phyloP scores from a whole-genome alignment of 805 yeast species.

The Danielia reshetovae region DNA sequence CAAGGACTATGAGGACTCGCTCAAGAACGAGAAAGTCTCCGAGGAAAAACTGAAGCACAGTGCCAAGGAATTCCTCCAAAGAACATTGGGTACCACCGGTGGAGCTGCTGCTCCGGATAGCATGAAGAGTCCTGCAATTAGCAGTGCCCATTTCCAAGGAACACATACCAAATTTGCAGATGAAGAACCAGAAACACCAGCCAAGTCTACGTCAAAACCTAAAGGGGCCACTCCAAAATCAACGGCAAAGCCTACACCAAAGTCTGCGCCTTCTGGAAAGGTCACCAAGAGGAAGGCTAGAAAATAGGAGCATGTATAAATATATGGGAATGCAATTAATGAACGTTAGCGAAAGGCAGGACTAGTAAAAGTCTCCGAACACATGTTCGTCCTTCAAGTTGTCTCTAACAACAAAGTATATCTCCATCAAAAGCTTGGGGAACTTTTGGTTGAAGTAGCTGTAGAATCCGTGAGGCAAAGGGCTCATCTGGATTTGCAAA shows the following conservation, averaged over 20 bases:
- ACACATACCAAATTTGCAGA: slow-evolving; percentile 49
- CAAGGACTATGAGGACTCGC: slow-evolving; percentile 32
- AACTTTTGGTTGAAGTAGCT: slow-evolving; percentile 68
- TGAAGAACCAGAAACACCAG: slow-evolving; percentile 1
- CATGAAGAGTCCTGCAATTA: slow-evolving; percentile 46
- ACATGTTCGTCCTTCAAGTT: slow-evolving; percentile 63
- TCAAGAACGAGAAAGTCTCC: slow-evolving; percentile 15
- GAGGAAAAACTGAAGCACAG: slow-evolving; percentile 24
- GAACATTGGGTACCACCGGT: slow-evolving; percentile 39
- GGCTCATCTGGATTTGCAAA: slow-evolving; percentile 63
- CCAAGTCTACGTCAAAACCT: not conserved
- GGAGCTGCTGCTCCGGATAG: slow-evolving; percentile 27
- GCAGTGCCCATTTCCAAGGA: slow-evolving; percentile 48
- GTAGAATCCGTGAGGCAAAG: slow-evolving; percentile 82
- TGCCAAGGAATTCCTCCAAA: slow-evolving; percentile 44
- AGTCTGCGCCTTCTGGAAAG: slow-evolving; percentile 4
- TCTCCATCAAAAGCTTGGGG: slow-evolving; percentile 74
- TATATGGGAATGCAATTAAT: not conserved
- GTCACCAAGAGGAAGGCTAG: slow-evolving; percentile 3
- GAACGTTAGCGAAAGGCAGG: too few species aligned
- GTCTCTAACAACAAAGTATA: slow-evolving; percentile 58
- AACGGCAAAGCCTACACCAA: slow-evolving; percentile 2
- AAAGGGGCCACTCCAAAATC: not conserved
- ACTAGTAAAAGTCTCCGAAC: slow-evolving; percentile 38
- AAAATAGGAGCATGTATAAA: slow-evolving; percentile 1